Evolutionary conservation across 2,329 filamentous ascomycete genomes (phyloP), one percentile per base, ranked within the genome.

Genomic region (Zymoseptoria tritici): DNA sequence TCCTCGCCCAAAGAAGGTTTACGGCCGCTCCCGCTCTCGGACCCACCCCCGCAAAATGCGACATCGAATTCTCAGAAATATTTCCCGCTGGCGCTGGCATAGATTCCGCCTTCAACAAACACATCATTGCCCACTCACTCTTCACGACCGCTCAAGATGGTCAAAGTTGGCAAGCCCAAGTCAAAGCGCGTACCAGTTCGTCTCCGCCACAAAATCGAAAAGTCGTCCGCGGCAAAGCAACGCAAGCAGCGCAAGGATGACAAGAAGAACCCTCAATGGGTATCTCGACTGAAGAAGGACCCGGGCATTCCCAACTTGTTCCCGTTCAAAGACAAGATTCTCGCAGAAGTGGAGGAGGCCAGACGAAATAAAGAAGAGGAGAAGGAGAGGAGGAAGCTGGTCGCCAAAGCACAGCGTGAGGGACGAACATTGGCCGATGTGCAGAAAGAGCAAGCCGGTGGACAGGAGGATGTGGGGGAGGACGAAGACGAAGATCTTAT

Each of bases 241-340:
- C 86, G 87, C 73, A 99, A 99, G 78, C 80, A 86, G 63, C 88
- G 86, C 72, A 97, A 96, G 81, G 81, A 86, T 59, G 91, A 89
- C 58, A 97, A 96, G 80, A 91, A 96, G 85, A 96, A 97, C 75
- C 93, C 94, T 36, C 86, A 96, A 90, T 97, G 94, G 91, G 86
- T 89, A 68, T 92, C 91, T 61, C 90, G 91, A 75, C 75, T 96
- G 67, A 97, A 97, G 84, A 99, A 97, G 80, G 94, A 99, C 71
- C 94, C 93, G 22, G 94, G 94, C 54, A 97, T 99, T 63, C 94
- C 94, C 49, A 99, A 97, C 73, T 79, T 97, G 42, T 99, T 97
- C 78, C 94, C 94, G 0, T 97, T 94, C 82, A 99, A 99, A 80
- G 92, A 97, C 75, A 92, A 89, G 80, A 84, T 99, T 26, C 83